Base-by-base conservation (phyloP, 768 basidiomycete genomes). In the Hygrophoropsis aurantiaca region DNA sequence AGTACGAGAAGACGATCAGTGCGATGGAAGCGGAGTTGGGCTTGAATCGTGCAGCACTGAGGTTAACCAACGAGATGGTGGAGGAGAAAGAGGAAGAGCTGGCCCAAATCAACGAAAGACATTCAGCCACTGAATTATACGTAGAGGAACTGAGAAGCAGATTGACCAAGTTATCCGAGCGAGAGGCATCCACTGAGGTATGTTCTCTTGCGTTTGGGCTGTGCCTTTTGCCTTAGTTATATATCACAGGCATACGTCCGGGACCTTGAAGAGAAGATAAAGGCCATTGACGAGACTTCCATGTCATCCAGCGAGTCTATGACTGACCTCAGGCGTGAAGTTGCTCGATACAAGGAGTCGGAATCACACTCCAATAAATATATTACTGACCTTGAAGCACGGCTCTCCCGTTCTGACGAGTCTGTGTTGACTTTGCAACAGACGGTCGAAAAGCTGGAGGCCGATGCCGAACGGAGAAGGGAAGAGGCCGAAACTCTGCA, bases 1-100 rank as follows among this genome's bases (percentile, higher is more conserved):
- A 97, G 70, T 99, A 99, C 67, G 95, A 99, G 74, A 93, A 95
- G 75, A 92, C 93, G 1, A 95, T 98, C 54, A 80, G 84, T 34
- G 87, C 92, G 2, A 87, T 99, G 78, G 97, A 99, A 66, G 90
- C 89, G 0, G 93, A 95, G 67, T 75, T 97, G 44, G 89, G 80
- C 54, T 74, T 94, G 46, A 93, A 93, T 56, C 78, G 87, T 41
- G 91, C 90, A 2, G 91, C 94, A 16, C 71, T 97, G 62, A 72
- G 88, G 42, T 86, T 93, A 58, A 92, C 95, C 43, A 95, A 97
- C 63, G 91, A 94, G 57, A 75, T 97, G 68, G 85, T 91, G 37
- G 87, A 90, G 53, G 94, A 97, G 69, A 94, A 92, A 65, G 92
- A 94, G 61, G 84, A 85, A 3, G 87, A 94, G 56, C 60, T 94